Evolutionary conservation across 257 asterid species (phyloP).

Genomic region (Anisodus acutangulus): DNA sequence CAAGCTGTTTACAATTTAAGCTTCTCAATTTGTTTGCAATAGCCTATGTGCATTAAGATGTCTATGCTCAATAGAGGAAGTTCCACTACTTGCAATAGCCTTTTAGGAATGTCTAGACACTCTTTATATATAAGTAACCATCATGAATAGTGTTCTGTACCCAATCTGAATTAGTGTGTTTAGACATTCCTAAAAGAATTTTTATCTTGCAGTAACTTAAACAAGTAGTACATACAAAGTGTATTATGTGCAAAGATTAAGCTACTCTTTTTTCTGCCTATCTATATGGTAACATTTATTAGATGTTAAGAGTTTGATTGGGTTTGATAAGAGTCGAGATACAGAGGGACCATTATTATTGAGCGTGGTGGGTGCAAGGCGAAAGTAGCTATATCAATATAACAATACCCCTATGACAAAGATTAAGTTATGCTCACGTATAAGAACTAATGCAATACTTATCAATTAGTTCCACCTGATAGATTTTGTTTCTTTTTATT

Average conservation of each 20-base stretch:
- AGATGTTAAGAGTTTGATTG: neutral
- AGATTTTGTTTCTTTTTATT: neutral
- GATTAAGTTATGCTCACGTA: neutral
- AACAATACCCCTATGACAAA: neutral
- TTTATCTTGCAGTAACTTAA: neutral
- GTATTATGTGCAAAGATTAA: neutral
- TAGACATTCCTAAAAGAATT: neutral
- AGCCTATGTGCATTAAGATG: slow-evolving; percentile 10
- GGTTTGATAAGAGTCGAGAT: neutral
- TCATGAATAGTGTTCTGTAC: neutral
- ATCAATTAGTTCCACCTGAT: neutral
- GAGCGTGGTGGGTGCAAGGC: neutral
- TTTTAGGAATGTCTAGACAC: neutral
- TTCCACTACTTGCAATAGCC: neutral
- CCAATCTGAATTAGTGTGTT: neutral
- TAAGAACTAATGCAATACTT: neutral
- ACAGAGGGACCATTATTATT: neutral
- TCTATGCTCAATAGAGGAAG: neutral
- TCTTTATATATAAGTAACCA: too few species aligned
- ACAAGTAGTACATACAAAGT: neutral
- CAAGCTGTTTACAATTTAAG: neutral
- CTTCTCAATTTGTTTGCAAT: neutral
- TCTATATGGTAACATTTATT: neutral
- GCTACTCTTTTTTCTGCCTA: neutral
- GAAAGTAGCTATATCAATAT: neutral